Evolutionary conservation across 495 filamentous ascomycete species (phyloP).

Genomic region (Emericellopsis terricola): DNA sequence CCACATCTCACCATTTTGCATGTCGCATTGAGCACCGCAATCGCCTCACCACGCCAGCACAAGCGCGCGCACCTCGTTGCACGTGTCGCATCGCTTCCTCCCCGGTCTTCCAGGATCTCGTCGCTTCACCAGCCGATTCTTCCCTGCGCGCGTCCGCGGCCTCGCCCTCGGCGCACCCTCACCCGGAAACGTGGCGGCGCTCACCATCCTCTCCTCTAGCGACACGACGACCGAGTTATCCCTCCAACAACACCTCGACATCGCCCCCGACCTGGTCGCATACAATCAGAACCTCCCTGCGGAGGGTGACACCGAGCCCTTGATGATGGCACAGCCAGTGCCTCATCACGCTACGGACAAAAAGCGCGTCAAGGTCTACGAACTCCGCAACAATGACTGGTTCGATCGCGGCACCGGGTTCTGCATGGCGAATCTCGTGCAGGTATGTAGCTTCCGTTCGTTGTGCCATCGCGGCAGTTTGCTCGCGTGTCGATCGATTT

Average conservation of each 20-base stretch:
- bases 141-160: slow-evolving; percentile 8
- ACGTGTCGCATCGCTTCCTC: no score
- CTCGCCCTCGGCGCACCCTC: slow-evolving; percentile 15
- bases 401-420: slow-evolving; percentile 95
- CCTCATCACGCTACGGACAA: slow-evolving; percentile 67
- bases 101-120: no score
- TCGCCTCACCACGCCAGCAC: no score
- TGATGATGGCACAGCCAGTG: slow-evolving; percentile 77
- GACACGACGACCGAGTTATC: slow-evolving; percentile 20
- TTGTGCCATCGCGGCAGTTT: slow-evolving; percentile 1
- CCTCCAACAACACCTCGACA: slow-evolving; percentile 24
- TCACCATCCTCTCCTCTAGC: slow-evolving; percentile 23
- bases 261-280: slow-evolving; percentile 18
- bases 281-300: slow-evolving; percentile 13
- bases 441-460: slow-evolving; percentile 46
- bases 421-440: slow-evolving; percentile 60
- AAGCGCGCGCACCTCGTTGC: no score
- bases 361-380: slow-evolving; percentile 98
- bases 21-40: no score
- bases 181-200: slow-evolving; percentile 25
- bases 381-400: slow-evolving; percentile 97
- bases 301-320: slow-evolving; percentile 22
- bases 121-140: not conserved
- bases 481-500: slow-evolving; percentile 4
- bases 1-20: no score